phyloP scores from a whole-genome alignment of 345 rosid genomes.

The Erucastrum elatum region DNA sequence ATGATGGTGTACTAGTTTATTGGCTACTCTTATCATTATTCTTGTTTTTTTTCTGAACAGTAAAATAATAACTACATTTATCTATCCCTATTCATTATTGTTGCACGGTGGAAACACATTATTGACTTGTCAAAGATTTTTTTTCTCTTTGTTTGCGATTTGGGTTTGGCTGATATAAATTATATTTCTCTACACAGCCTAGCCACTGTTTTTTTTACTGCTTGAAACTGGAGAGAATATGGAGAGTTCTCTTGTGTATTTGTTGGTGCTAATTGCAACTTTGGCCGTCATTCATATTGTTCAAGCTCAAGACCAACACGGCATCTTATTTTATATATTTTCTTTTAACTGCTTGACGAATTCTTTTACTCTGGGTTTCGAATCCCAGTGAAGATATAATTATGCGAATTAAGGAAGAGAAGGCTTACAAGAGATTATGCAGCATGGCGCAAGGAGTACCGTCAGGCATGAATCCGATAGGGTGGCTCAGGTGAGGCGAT shows the following conservation, averaged over 20 bases:
- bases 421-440: too few relatives aligned
- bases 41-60: too few relatives aligned
- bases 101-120: not conserved
- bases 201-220: not conserved
- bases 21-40: too few relatives aligned
- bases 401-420: too few relatives aligned
- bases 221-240: not conserved
- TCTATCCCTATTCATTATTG: not conserved
- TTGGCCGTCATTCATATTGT: constrained; percentile 10
- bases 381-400: too few relatives aligned
- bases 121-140: not conserved
- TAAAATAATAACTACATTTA: too few relatives aligned
- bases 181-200: not conserved
- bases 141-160: not conserved
- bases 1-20: too few relatives aligned
- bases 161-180: not conserved
- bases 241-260: not conserved
- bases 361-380: too few relatives aligned
- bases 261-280: not conserved
- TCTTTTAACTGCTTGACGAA: too few relatives aligned
- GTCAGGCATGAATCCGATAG: too few relatives aligned
- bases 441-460: too few relatives aligned
- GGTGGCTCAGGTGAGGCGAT: too few relatives aligned
- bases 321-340: not conserved
- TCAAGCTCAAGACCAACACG: constrained; percentile 33